Evolutionary conservation across 352 stramenopile species (phyloP).

Genomic region (Nothophytophthora sp.): DNA sequence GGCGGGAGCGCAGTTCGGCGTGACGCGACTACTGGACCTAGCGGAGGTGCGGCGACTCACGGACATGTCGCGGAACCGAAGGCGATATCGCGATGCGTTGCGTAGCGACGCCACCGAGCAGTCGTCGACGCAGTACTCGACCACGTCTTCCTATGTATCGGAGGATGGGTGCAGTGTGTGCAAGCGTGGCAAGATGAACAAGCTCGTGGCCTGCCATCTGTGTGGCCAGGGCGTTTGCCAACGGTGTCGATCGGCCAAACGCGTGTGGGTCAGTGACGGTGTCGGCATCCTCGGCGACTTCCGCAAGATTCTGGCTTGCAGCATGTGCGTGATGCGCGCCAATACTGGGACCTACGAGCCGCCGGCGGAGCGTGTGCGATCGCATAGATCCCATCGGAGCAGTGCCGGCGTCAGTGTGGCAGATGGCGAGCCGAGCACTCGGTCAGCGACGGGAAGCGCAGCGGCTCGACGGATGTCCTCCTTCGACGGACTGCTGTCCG

Average conservation of each 20-base stretch:
- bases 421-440: conserved; percentile 9
- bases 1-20: conserved; percentile 39
- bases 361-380: conserved; percentile 17
- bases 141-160: conserved; percentile 3
- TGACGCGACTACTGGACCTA: conserved; percentile 44
- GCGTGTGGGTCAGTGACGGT: conserved; percentile 38
- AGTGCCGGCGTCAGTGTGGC: conserved; percentile 15
- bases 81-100: conserved; percentile 10
- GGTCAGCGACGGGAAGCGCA: not conserved
- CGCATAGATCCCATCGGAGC: conserved; percentile 15
- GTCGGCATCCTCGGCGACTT: conserved; percentile 40
- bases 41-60: conserved; percentile 49
- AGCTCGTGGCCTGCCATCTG: conserved; percentile 22
- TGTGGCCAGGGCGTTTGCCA: conserved; percentile 29
- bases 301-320: conserved; percentile 42
- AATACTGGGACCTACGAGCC: conserved; percentile 27
- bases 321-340: conserved; percentile 37
- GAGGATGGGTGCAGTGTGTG: conserved; percentile 21
- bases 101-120: conserved; percentile 6
- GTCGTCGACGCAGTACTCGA: conserved; percentile 14
- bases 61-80: conserved; percentile 27
- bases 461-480: not conserved
- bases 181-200: conserved; percentile 14
- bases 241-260: conserved; percentile 32
- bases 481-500: conserved; percentile 14